Evolutionary conservation across 352 stramenopile genomes (phyloP).

Genomic region (Pythium guiyangense): DNA sequence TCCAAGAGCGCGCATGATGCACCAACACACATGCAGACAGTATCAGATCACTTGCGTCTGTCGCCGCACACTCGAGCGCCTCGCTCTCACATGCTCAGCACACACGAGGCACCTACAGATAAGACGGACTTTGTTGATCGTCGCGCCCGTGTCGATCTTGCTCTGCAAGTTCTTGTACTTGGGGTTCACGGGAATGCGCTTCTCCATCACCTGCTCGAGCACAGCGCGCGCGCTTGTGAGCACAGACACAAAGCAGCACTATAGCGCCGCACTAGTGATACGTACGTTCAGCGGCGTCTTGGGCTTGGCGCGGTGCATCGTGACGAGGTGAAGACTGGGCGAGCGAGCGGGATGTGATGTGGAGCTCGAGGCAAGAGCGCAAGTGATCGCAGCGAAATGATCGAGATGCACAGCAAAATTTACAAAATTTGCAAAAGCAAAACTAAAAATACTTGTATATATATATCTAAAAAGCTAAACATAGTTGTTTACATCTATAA

Average conservation of each 20-base stretch:
- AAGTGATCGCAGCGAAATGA: not conserved
- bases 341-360: not conserved
- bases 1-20: too few relatives aligned
- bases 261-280: not conserved
- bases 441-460: too few relatives aligned
- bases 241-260: not conserved
- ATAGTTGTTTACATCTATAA: too few relatives aligned
- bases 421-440: too few relatives aligned
- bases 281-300: constrained; percentile 58
- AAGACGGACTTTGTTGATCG: constrained; percentile 71
- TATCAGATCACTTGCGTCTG: too few relatives aligned
- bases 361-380: not conserved
- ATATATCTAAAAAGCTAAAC: too few relatives aligned
- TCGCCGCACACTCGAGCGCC: too few relatives aligned
- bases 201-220: constrained; percentile 59
- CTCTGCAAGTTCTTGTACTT: constrained; percentile 78
- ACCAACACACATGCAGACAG: not conserved
- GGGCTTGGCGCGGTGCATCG: constrained; percentile 59
- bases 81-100: too few relatives aligned
- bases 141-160: constrained; percentile 72
- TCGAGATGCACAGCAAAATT: too few relatives aligned
- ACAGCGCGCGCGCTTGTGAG: not conserved
- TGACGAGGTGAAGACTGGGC: not conserved
- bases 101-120: constrained; percentile 44
- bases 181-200: constrained; percentile 67